Evolutionary conservation across 805 yeast species (phyloP).

Genomic region (Millerozyma acaciae): DNA sequence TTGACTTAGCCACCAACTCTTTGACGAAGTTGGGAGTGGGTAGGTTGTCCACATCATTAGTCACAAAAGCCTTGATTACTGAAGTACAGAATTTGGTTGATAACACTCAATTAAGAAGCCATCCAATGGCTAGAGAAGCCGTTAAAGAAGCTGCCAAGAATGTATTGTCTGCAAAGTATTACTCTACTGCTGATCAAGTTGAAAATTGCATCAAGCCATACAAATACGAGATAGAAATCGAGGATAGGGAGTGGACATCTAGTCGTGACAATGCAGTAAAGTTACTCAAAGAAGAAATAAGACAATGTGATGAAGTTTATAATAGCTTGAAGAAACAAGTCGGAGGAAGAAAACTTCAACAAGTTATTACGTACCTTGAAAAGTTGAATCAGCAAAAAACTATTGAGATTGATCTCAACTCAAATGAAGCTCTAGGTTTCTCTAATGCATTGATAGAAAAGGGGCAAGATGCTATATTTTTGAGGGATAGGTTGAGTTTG

Average conservation of each 20-base stretch:
- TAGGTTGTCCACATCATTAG: slow-evolving; percentile 75
- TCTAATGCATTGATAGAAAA: slow-evolving; percentile 67
- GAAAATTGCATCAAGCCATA: slow-evolving; percentile 98
- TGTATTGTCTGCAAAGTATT: slow-evolving; percentile 74
- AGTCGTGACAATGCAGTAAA: slow-evolving; percentile 75
- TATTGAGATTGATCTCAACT: slow-evolving; percentile 33
- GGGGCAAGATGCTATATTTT: slow-evolving; percentile 81
- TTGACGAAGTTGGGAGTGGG: slow-evolving; percentile 94
- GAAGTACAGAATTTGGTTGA: slow-evolving; percentile 75
- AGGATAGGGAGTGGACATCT: slow-evolving; percentile 87
- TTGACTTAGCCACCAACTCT: slow-evolving; percentile 79
- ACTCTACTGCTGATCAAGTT: slow-evolving; percentile 95
- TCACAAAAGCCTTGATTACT: slow-evolving; percentile 72
- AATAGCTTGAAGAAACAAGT: slow-evolving; percentile 58
- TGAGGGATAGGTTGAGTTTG: slow-evolving; percentile 67
- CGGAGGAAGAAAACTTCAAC: slow-evolving; percentile 80
- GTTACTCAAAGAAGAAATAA: slow-evolving; percentile 76
- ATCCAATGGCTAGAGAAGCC: slow-evolving; percentile 79
- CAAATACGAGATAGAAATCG: slow-evolving; percentile 94
- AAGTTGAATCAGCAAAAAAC: slow-evolving; percentile 38
- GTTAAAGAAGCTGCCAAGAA: slow-evolving; percentile 81
- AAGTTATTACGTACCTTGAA: slow-evolving; percentile 72
- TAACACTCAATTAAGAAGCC: slow-evolving; percentile 72
- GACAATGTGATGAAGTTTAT: slow-evolving; percentile 71
- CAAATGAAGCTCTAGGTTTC: slow-evolving; percentile 79